A percentile compares a stretch with the other conserved stretches of the same genome.
These are phyloP conservation scores for Domatiomyces catenatus DNA, from an alignment of 2,329 filamentous ascomycete species.

Conservation along the genomic window DNA sequence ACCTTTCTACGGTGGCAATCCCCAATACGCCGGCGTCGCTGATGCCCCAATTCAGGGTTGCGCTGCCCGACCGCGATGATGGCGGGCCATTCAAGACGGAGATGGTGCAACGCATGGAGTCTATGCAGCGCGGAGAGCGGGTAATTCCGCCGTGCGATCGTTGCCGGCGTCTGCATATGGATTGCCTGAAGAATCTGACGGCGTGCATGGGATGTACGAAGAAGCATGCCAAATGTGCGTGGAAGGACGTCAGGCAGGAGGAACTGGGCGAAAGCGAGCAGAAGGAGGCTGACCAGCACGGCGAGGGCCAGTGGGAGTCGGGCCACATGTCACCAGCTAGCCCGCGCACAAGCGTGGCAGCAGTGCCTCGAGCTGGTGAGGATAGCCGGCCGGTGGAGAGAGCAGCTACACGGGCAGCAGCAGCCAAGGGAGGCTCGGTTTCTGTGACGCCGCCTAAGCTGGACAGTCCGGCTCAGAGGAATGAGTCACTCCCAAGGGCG, in stretches of 20 bases:
- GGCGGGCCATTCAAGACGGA: slow-evolving; percentile 45
- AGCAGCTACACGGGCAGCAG: neutral
- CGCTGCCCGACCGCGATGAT: slow-evolving; percentile 38
- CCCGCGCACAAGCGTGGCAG: neutral
- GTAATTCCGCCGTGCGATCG: slow-evolving; percentile 74
- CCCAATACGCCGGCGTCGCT: slow-evolving; percentile 39
- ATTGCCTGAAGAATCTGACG: slow-evolving; percentile 72
- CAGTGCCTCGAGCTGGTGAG: neutral
- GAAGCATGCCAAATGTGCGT: slow-evolving; percentile 77
- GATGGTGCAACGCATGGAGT: slow-evolving; percentile 62
- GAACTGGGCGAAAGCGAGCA: slow-evolving; percentile 34
- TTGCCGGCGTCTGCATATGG: slow-evolving; percentile 62
- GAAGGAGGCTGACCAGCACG: neutral
- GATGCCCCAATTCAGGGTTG: slow-evolving; percentile 33
- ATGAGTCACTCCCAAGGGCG: neutral
- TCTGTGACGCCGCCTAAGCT: neutral
- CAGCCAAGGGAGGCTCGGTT: neutral
- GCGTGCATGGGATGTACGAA: slow-evolving; percentile 78
- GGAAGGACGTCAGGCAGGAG: slow-evolving; percentile 64
- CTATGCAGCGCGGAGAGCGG: slow-evolving; percentile 54
- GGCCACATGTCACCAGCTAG: neutral
- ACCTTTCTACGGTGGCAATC: slow-evolving; percentile 36
- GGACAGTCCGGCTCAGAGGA: neutral
- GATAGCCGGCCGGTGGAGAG: neutral
- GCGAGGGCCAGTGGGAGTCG: neutral